Conservation (phyloP, 148 eudicot species). For the Oxyria digyna region DNA sequence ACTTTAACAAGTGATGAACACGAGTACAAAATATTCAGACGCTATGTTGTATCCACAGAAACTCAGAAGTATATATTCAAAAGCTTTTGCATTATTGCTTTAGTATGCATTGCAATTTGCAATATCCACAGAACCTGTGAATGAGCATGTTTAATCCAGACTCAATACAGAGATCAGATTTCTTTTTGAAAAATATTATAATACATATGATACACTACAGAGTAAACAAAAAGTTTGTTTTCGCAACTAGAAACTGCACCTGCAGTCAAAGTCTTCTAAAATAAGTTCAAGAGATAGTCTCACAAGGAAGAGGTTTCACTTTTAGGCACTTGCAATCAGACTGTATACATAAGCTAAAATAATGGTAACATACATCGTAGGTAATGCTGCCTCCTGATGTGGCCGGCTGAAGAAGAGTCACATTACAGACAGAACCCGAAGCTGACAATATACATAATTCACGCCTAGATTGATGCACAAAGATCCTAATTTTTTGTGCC, state of each 20-base stretch:
- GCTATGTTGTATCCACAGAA: background rate
- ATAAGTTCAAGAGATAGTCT: background rate
- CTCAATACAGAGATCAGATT: background rate
- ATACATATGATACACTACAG: background rate
- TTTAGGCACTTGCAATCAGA: background rate
- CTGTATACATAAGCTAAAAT: background rate
- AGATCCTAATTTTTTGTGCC: slow-evolving; percentile 59
- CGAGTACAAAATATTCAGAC: background rate
- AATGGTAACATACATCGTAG: slow-evolving; percentile 45
- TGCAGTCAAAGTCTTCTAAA: background rate
- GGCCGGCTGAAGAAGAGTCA: slow-evolving; percentile 68
- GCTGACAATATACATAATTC: slow-evolving; percentile 80
- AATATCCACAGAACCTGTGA: too few relatives aligned
- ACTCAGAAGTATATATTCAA: background rate
- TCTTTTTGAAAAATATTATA: background rate
- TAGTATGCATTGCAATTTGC: too few relatives aligned
- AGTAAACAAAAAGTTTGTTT: background rate
- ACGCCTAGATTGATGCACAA: slow-evolving; percentile 61
- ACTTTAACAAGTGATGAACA: background rate
- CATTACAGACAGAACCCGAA: slow-evolving; percentile 65
- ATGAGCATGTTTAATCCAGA: too few relatives aligned
- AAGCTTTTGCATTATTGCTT: too few relatives aligned
- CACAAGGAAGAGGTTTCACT: background rate
- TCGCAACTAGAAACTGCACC: background rate
- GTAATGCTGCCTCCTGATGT: slow-evolving; percentile 69